phyloP scores from a whole-genome alignment of 164 flowering plant species.

The Umbilicus rupestris region DNA sequence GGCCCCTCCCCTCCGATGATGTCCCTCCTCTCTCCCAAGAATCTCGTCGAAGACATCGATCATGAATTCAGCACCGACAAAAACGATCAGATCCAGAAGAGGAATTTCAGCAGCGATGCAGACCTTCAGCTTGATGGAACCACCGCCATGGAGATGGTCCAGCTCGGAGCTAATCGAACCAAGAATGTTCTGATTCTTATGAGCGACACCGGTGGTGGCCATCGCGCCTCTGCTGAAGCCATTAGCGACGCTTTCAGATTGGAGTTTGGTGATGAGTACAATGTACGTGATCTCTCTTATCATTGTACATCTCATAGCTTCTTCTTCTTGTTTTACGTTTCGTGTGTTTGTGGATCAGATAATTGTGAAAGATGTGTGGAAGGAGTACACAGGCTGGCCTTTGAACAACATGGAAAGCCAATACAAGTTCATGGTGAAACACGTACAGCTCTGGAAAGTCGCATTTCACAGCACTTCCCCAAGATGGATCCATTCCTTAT shows the following conservation, averaged over 20 bases:
- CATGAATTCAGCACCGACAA: too few relatives aligned
- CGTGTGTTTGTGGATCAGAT: conserved; percentile 31
- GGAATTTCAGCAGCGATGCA: conserved; percentile 7
- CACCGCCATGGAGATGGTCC: conserved; percentile 44
- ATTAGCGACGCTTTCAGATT: conserved; percentile 72
- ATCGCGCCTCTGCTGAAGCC: conserved; percentile 95
- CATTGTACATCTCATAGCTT: background rate
- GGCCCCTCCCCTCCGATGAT: too few relatives aligned
- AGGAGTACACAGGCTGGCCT: conserved; percentile 96
- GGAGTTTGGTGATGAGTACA: conserved; percentile 78
- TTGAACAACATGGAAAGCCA: conserved; percentile 80
- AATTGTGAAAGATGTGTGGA: conserved; percentile 89
- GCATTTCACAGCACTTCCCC: conserved; percentile 91
- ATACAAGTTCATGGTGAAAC: conserved; percentile 96
- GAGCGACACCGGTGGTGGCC: conserved; percentile 99
- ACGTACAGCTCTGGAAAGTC: conserved; percentile 89
- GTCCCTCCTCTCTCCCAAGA: too few relatives aligned
- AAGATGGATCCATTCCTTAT: conserved; percentile 67
- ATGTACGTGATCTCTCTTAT: conserved; percentile 25
- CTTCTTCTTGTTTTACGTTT: background rate
- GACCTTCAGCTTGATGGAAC: conserved; percentile 27
- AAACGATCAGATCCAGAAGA: too few relatives aligned
- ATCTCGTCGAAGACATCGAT: too few relatives aligned
- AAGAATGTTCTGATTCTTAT: conserved; percentile 84
- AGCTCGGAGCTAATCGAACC: conserved; percentile 83